Conservation (phyloP, 139 green algal species). For the Coelastrella sp. region DNA sequence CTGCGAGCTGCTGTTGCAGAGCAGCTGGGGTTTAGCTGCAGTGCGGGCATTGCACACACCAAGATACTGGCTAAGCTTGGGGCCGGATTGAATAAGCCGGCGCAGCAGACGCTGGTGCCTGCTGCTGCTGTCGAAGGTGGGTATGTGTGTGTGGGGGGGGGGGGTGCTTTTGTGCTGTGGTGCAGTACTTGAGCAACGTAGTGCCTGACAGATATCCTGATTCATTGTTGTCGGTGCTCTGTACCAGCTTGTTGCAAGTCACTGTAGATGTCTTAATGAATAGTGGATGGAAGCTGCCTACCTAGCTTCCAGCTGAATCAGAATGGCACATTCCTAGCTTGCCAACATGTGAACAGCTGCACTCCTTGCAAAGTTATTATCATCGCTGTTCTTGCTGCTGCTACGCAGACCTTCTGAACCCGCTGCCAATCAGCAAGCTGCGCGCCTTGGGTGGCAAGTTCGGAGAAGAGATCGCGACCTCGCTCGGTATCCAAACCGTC, state of each 20-base stretch:
- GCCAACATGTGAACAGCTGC: too few relatives aligned
- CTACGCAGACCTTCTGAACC: conserved; percentile 62
- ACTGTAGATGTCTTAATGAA: too few relatives aligned
- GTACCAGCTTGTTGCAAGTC: too few relatives aligned
- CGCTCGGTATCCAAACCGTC: conserved; percentile 38
- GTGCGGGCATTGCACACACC: conserved; percentile 59
- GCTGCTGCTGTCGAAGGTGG: conserved; percentile 56
- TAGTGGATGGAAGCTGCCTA: too few relatives aligned
- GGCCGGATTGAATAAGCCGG: conserved; percentile 88
- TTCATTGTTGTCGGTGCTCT: too few relatives aligned
- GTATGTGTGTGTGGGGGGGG: neutral
- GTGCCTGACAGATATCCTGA: too few relatives aligned
- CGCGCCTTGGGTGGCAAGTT: conserved; percentile 84
- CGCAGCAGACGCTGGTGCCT: conserved; percentile 87
- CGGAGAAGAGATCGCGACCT: conserved; percentile 55
- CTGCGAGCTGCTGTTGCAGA: conserved; percentile 69
- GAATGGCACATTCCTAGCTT: too few relatives aligned
- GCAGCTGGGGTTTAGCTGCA: conserved; percentile 87
- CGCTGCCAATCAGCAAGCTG: conserved; percentile 78
- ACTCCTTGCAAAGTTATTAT: too few relatives aligned
- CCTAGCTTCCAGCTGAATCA: too few relatives aligned
- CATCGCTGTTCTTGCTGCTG: too few relatives aligned
- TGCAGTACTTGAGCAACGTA: too few relatives aligned
- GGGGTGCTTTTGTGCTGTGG: too few relatives aligned
- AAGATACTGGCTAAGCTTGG: conserved; percentile 93